Conservation (phyloP, 148 eudicot species). For the Oxyria digyna region DNA sequence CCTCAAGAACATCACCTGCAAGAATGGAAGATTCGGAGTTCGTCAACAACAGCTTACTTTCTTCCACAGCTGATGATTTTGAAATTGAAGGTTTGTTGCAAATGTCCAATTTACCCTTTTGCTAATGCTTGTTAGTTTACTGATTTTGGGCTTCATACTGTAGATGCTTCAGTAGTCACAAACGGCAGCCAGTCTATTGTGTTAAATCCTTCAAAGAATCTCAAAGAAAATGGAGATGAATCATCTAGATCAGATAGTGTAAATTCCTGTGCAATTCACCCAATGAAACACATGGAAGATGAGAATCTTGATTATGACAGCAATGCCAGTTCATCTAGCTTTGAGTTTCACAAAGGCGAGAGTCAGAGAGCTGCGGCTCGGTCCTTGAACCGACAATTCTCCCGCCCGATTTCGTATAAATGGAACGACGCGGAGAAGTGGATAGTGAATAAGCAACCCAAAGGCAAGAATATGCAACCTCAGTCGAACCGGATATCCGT, state of each 20-base stretch:
- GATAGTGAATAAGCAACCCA: constrained; percentile 60
- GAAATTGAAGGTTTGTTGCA: constrained; percentile 39
- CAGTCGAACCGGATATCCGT: constrained; percentile 26
- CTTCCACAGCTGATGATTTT: constrained; percentile 32
- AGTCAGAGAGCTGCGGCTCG: constrained; percentile 22
- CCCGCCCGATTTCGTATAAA: constrained; percentile 69
- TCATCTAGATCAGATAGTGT: constrained; percentile 7
- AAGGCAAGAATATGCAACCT: constrained; percentile 26
- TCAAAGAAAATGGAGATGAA: constrained; percentile 18
- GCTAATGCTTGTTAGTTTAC: neutral
- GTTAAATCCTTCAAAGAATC: neutral
- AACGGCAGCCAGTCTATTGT: neutral
- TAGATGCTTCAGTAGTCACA: neutral
- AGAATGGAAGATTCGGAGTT: constrained; percentile 52
- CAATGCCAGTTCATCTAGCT: constrained; percentile 92
- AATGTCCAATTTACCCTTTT: neutral
- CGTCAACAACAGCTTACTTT: constrained; percentile 51
- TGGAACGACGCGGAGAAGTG: constrained; percentile 98
- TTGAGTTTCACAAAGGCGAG: constrained; percentile 90
- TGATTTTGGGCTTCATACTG: constrained; percentile 14
- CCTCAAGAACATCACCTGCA: constrained; percentile 81
- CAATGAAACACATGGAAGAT: constrained; percentile 48
- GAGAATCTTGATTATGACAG: constrained; percentile 94
- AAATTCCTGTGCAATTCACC: constrained; percentile 66
- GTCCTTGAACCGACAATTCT: constrained; percentile 41